phyloP scores from a whole-genome alignment of 2,329 filamentous ascomycete genomes.

The Rutstroemia sp. region DNA sequence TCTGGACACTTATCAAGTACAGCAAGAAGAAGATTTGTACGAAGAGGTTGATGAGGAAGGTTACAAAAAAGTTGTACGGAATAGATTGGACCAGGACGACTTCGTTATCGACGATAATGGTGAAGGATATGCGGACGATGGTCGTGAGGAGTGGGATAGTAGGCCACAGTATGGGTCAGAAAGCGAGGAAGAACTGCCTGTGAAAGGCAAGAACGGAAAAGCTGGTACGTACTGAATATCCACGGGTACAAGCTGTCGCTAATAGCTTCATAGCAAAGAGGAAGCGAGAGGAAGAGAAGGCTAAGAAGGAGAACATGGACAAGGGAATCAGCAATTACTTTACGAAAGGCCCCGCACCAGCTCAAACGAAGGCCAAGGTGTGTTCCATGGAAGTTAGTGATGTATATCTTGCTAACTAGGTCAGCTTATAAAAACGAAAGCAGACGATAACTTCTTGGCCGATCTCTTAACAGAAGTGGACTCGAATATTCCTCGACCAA shows the following conservation, averaged over 20 bases:
- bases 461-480: slow-evolving; percentile 84
- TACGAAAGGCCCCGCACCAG: slow-evolving; percentile 60
- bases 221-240: slow-evolving; percentile 18
- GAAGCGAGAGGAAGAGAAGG: slow-evolving; percentile 79
- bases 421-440: slow-evolving; percentile 70
- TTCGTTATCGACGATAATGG: slow-evolving; percentile 99
- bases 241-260: background rate
- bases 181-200: slow-evolving; percentile 57
- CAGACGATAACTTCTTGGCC: slow-evolving; percentile 81
- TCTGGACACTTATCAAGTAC: slow-evolving; percentile 78
- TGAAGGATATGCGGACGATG: slow-evolving; percentile 93
- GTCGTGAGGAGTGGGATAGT: slow-evolving; percentile 81
- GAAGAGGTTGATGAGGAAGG: slow-evolving; percentile 95
- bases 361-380: slow-evolving; percentile 76
- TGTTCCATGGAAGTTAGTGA: slow-evolving; percentile 11
- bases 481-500: slow-evolving; percentile 57
- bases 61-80: slow-evolving; percentile 92
- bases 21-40: slow-evolving; percentile 79
- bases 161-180: slow-evolving; percentile 62
- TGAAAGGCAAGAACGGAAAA: slow-evolving; percentile 44
- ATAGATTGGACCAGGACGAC: slow-evolving; percentile 85
- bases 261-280: slow-evolving; percentile 57
- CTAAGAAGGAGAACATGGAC: slow-evolving; percentile 79
- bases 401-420: slow-evolving; percentile 16
- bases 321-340: slow-evolving; percentile 95